These are phyloP conservation scores for Colletotrichum cereale DNA, from an alignment of 2,329 filamentous ascomycete species.

Conservation along the genomic window DNA sequence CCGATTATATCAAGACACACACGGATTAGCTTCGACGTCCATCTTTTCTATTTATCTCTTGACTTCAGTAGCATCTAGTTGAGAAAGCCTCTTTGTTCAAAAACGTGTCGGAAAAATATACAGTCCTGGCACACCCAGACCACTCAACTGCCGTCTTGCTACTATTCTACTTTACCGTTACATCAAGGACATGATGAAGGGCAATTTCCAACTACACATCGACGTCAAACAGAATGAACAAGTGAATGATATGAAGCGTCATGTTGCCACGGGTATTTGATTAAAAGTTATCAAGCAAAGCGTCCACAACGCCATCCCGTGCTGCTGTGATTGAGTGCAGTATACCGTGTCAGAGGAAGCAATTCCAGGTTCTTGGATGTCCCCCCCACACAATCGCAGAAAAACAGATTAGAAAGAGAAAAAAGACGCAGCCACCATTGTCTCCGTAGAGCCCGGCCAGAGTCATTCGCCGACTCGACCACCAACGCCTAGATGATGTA, in stretches of 20 bases:
- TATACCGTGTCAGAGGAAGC: neutral
- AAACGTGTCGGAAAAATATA: neutral
- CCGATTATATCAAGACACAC: too few species aligned
- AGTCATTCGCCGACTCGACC: constrained; percentile 7
- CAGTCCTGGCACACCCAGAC: neutral
- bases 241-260: neutral
- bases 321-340: constrained; percentile 3
- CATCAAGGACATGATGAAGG: too few species aligned
- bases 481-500: constrained; percentile 28
- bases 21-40: neutral
- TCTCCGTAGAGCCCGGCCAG: constrained; percentile 26
- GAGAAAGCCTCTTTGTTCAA: too few species aligned
- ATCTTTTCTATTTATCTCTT: too few species aligned
- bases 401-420: neutral
- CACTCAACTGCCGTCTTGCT: too few species aligned
- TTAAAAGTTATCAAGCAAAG: constrained; percentile 32
- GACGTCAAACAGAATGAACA: neutral
- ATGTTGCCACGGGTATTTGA: constrained; percentile 25
- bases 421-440: constrained; percentile 3
- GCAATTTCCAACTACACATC: too few species aligned
- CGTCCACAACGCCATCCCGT: constrained; percentile 18
- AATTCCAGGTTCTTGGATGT: constrained; percentile 10
- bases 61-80: too few species aligned
- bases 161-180: too few species aligned
- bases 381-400: constrained; percentile 1